Evolutionary conservation across 345 rosid genomes (phyloP), one percentile per base, ranked within the genome.

Genomic region (Salix koriyanagi): DNA sequence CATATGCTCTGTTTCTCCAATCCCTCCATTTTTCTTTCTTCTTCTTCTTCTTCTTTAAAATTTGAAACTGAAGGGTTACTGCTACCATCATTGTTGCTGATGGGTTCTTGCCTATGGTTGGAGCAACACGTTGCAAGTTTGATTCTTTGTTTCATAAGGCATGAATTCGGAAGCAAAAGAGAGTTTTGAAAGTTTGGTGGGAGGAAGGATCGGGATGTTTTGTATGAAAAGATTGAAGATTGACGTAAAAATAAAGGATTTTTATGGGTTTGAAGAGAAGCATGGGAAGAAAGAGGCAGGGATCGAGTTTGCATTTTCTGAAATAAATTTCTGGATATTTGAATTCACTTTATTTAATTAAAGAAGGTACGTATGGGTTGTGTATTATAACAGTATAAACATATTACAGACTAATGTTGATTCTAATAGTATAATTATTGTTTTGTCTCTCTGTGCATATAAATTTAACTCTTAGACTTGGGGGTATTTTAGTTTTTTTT

Each of bases 1-100:
- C 90, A 93, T 60, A 95, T 72, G 70, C 86, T 88, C 89, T 84
- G 94, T 81, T 80, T 84, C 80, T 80, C 89, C 76, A 91, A 76
- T 11, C 84, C 90, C 73, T 82, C 87, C 37, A 75, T 44, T 67
- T 82, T 77, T 71, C 75, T 72, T 10, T 73, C 65, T 46, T 21
- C 69, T 62, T 21, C 69, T 62, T 21, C 69, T 62, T 62, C 70
- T 12, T 77, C 37, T 18, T 71, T 6, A 64, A 48, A 64, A 5
- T 30, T 16, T 1, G 75, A 54, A 12, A 72, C 41, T 30, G 80
- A 72, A 42, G 46, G 46, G 12, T 79, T 75, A 42, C 65, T 41
- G 30, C 67, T 37, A 56, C 23, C 5, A 18, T 36, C 73, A 39
- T 75, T 56, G 37, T 71, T 36, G 28, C 56, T 78, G 41, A 42